A percentile compares a stretch with the other conserved stretches of the same genome.
These are phyloP conservation scores for Hericium alpestre DNA, from an alignment of 768 basidiomycete genomes.

Conservation along the genomic window DNA sequence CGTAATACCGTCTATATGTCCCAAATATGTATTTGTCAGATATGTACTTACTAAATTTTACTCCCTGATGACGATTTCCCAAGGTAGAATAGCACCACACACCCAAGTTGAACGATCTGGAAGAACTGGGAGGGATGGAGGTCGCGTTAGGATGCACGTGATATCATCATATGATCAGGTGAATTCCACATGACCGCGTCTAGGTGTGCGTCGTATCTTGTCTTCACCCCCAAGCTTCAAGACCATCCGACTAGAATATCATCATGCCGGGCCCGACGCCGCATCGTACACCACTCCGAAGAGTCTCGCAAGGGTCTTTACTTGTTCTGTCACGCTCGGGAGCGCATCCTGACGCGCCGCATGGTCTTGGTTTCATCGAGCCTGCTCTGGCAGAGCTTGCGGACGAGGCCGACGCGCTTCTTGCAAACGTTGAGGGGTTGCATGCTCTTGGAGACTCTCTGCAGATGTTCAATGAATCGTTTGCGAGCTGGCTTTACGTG, in stretches of 20 bases:
- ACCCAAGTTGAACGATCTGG: too few species aligned
- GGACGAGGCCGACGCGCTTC: conserved; percentile 78
- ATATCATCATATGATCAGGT: too few species aligned
- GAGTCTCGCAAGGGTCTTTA: conserved; percentile 87
- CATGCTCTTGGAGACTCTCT: conserved; percentile 64
- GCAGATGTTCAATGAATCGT: conserved; percentile 82
- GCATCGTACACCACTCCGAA: conserved; percentile 74
- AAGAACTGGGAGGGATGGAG: too few species aligned
- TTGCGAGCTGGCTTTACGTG: conserved; percentile 83
- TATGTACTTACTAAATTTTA: too few species aligned
- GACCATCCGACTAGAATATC: not conserved
- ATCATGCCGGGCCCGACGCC: conserved; percentile 28
- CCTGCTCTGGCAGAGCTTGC: conserved; percentile 77
- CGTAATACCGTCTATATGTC: too few species aligned
- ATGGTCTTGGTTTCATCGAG: conserved; percentile 77
- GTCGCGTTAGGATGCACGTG: too few species aligned
- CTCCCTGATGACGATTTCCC: too few species aligned
- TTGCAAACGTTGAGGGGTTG: conserved; percentile 64
- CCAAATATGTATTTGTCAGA: too few species aligned
- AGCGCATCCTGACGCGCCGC: conserved; percentile 62
- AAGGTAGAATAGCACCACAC: too few species aligned
- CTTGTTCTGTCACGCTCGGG: conserved; percentile 74
- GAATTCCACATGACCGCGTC: too few species aligned
- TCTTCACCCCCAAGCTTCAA: too few species aligned
- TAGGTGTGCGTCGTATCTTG: too few species aligned